These are phyloP conservation scores for Trypethelium eluteriae DNA, from an alignment of 495 filamentous ascomycete species.

Conservation along the genomic window DNA sequence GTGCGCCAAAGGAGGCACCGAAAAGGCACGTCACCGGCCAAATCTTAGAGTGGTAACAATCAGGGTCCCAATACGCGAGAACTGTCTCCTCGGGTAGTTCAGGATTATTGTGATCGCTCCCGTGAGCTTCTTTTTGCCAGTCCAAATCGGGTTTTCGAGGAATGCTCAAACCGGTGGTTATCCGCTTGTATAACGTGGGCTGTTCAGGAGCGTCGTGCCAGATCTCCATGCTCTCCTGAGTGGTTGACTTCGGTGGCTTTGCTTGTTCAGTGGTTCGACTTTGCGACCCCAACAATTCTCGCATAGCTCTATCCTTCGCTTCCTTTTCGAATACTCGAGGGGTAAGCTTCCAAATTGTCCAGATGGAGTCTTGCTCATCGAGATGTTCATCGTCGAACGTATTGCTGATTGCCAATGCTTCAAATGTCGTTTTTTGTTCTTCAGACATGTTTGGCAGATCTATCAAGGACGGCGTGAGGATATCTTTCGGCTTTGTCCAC, in stretches of 20 bases:
- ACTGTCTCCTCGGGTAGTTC: constrained; percentile 21
- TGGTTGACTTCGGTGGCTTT: neutral
- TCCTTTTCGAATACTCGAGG: constrained; percentile 33
- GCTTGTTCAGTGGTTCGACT: neutral
- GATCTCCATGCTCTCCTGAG: neutral
- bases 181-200: neutral
- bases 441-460: constrained; percentile 31
- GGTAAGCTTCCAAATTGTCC: constrained; percentile 29
- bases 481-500: constrained; percentile 38
- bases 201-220: neutral
- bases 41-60: constrained; percentile 27
- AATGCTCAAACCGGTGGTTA: neutral
- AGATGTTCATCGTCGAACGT: constrained; percentile 32
- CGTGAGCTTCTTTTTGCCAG: neutral
- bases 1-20: constrained; percentile 28
- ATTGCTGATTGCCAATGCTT: constrained; percentile 27
- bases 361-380: constrained; percentile 24
- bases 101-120: neutral
- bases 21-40: constrained; percentile 30
- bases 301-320: constrained; percentile 21
- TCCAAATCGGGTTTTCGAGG: neutral
- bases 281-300: constrained; percentile 9
- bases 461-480: constrained; percentile 33
- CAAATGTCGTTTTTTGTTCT: constrained; percentile 27
- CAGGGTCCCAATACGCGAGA: constrained; percentile 25